Percentiles rank a stretch among this genome's conserved stretches.
phyloP scores from a whole-genome alignment of 495 filamentous ascomycete genomes.

The Letharia columbiana region DNA sequence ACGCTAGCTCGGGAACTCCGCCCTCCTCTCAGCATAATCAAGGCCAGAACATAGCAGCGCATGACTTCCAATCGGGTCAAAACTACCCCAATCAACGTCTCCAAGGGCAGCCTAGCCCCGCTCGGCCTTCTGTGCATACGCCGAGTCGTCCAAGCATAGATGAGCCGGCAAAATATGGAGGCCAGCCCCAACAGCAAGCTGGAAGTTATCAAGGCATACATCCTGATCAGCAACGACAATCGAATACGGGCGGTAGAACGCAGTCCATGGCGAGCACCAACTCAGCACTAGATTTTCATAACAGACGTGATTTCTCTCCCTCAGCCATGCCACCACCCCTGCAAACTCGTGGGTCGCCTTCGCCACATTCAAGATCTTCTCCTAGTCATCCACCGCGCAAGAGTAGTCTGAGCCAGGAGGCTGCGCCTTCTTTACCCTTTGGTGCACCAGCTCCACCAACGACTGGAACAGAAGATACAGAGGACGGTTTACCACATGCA shows the following conservation, averaged over 20 bases:
- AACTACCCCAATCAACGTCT: slow-evolving; percentile 5
- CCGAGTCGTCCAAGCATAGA: slow-evolving; percentile 15
- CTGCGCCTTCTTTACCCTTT: slow-evolving; percentile 26
- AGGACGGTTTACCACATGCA: neutral
- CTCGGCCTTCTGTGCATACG: slow-evolving; percentile 2
- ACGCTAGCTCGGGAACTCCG: neutral
- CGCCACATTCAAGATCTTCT: slow-evolving; percentile 19
- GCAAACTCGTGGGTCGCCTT: slow-evolving; percentile 26
- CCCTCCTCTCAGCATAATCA: slow-evolving; percentile 15
- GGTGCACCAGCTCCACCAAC: slow-evolving; percentile 24
- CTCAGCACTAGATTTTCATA: slow-evolving; percentile 28
- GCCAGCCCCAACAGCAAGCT: neutral
- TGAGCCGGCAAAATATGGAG: neutral
- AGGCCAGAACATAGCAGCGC: slow-evolving; percentile 9
- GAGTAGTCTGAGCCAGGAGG: slow-evolving; percentile 49
- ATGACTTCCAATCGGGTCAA: slow-evolving; percentile 16
- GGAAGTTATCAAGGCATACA: slow-evolving; percentile 7
- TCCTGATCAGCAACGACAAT: slow-evolving; percentile 17
- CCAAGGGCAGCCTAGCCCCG: slow-evolving; percentile 6
- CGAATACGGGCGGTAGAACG: slow-evolving; percentile 19
- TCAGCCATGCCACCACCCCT: slow-evolving; percentile 33
- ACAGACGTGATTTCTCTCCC: slow-evolving; percentile 34
- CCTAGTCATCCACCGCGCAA: slow-evolving; percentile 48
- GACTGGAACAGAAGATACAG: slow-evolving; percentile 19
- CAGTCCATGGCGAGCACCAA: slow-evolving; percentile 26